Base-by-base conservation (phyloP, 164 flowering plant genomes). In the Nelumbo lutea region DNA sequence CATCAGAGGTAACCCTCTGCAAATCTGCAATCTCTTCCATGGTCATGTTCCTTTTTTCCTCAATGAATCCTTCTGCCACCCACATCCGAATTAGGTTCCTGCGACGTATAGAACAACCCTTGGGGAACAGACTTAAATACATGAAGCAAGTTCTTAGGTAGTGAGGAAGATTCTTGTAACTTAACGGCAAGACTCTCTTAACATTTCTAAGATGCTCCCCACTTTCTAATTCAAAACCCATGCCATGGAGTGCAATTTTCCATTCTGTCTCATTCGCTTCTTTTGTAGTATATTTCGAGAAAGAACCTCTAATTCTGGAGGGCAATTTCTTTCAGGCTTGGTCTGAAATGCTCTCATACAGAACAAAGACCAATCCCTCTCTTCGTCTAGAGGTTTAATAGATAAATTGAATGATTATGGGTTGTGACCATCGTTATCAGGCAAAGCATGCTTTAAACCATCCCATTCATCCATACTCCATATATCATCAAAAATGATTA, bases 401-500 rank as follows among this genome's bases (percentile, higher is more conserved):
- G 27, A 0, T 27, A 27, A 0, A 27, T 27, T 27, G 27, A 27
- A 27, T 27, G 27, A 27, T 27, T 27, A 27, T 0, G 27, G 42
- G 0, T 59, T 9, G 10, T 59, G 40, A 42, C 45, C 9, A 2
- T 60, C 11, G 45, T 15, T 9, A 10, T 60, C 45, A 41, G 62
- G 62, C 0, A 60, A 6, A 2, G 62, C 45, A 60, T 60, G 11
- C 42, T 42, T 41, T 41, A 60, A 1, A 9, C 4, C 46, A 2
- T 60, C 45, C 62, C 62, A 60, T 1, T 46, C n/a, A 3, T 9
- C n/a, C 2, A 11, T 9, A 5, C n/a, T 60, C 62, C 62, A 60
- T 41, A 60, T 60, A 60, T 60, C 62, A 60, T 60, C 62, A 41
- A 60, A 41, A 60, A 60, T 46, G 10, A 60, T 42, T 46, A 60